Evolutionary conservation across 1,139 yeast genomes (phyloP).

Genomic region (Blastobotrys niveus): DNA sequence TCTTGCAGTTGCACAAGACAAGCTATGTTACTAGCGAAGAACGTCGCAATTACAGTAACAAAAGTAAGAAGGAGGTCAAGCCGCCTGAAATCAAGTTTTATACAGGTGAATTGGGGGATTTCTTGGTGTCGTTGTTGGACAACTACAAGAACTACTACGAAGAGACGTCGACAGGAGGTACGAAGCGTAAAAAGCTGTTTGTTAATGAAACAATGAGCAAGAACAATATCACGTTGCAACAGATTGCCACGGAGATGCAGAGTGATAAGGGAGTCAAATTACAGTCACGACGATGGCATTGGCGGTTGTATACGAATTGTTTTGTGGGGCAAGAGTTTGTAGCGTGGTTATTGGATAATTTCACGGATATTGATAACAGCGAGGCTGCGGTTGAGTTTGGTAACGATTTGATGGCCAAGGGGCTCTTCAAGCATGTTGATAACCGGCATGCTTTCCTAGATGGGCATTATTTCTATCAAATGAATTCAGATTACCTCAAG

Average conservation of each 20-base stretch:
- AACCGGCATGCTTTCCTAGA: constrained; percentile 77
- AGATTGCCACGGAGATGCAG: constrained; percentile 63
- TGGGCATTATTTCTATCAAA: constrained; percentile 85
- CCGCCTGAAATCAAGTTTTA: constrained; percentile 78
- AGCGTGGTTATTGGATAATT: constrained; percentile 72
- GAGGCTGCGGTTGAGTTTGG: constrained; percentile 84
- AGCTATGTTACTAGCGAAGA: constrained; percentile 45
- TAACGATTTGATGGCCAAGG: constrained; percentile 63
- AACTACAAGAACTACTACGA: constrained; percentile 16
- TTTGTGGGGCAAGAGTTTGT: constrained; percentile 84
- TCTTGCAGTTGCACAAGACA: constrained; percentile 59
- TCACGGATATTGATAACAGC: constrained; percentile 70
- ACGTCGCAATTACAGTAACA: constrained; percentile 13
- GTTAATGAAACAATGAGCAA: constrained; percentile 33
- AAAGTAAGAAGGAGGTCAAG: constrained; percentile 44
- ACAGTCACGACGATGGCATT: constrained; percentile 87
- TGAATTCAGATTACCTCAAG: constrained; percentile 50
- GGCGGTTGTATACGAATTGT: constrained; percentile 69
- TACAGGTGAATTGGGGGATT: constrained; percentile 69
- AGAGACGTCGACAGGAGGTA: constrained; percentile 22
- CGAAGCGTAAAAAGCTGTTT: constrained; percentile 34
- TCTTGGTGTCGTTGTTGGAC: constrained; percentile 45
- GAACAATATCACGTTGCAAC: constrained; percentile 40
- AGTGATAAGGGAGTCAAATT: constrained; percentile 47
- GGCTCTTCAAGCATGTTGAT: constrained; percentile 74